Conservation (phyloP, 202 grass and related monocot species). For the Cymbopogon flexuosus region DNA sequence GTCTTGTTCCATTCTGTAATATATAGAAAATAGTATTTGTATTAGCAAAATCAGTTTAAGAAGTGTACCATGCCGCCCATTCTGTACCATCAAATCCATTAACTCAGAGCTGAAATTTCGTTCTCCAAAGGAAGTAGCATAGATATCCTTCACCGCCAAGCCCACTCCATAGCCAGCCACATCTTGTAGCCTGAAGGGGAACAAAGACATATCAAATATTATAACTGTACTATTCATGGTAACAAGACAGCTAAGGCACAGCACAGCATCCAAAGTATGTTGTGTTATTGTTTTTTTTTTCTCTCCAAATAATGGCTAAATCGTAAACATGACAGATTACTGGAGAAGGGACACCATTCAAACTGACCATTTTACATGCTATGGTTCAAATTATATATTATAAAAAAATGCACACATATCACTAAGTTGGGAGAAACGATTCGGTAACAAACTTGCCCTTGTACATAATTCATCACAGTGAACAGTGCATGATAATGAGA, state of each 20-base stretch:
- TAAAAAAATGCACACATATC: background rate
- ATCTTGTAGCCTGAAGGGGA: constrained; percentile 65
- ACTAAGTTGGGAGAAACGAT: background rate
- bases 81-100: constrained; percentile 54
- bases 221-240: background rate
- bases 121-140: constrained; percentile 53
- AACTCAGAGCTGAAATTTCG: constrained; percentile 45
- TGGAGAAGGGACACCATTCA: background rate
- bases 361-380: background rate
- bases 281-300: background rate
- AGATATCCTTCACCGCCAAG: constrained; percentile 78
- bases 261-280: background rate
- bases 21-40: background rate
- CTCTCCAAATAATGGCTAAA: background rate
- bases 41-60: constrained; percentile 12
- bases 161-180: constrained; percentile 90
- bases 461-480: background rate
- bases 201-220: constrained; percentile 2
- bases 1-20: background rate
- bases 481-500: background rate
- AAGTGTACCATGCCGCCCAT: constrained; percentile 70
- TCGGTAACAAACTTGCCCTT: background rate
- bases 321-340: background rate
- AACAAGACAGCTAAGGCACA: constrained; percentile 20
- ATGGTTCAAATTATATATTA: background rate